Evolutionary conservation across 495 filamentous ascomycete species (phyloP).

Genomic region (Bathelium albidoporum): DNA sequence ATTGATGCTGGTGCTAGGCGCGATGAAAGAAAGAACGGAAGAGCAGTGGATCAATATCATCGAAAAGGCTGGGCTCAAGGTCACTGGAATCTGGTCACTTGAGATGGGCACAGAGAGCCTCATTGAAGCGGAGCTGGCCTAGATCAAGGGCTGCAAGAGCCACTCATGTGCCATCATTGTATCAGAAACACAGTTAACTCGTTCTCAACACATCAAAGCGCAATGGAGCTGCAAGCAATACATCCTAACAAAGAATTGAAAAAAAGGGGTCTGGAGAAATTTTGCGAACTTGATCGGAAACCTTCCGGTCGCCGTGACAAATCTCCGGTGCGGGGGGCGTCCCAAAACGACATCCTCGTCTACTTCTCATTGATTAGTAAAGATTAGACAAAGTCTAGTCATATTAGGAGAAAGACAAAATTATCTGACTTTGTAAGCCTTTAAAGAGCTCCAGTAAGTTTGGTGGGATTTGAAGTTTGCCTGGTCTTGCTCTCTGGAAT

Average conservation of each 20-base stretch:
- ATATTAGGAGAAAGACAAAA: too few species aligned
- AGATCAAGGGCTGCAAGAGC: not conserved
- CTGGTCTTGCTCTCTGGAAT: not conserved
- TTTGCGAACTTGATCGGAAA: not conserved
- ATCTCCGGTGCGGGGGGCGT: not conserved
- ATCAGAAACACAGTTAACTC: not conserved
- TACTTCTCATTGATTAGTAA: too few species aligned
- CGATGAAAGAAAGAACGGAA: constrained; percentile 6
- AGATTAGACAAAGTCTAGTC: too few species aligned
- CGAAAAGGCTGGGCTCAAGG: not conserved
- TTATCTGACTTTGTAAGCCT: too few species aligned
- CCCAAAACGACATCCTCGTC: too few species aligned
- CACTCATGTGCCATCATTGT: not conserved
- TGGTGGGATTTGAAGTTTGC: not conserved
- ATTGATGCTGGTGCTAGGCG: constrained; percentile 34
- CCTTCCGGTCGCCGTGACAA: not conserved
- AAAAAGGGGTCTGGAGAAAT: too few species aligned
- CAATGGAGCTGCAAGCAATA: too few species aligned
- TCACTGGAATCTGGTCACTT: not conserved
- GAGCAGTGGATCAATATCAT: not conserved
- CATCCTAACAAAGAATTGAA: too few species aligned
- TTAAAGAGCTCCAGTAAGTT: too few species aligned
- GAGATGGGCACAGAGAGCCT: not conserved
- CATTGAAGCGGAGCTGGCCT: not conserved
- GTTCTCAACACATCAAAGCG: too few species aligned